Base-by-base conservation (phyloP, 169 alveolate genomes). In the Eimeria praecox region DNA sequence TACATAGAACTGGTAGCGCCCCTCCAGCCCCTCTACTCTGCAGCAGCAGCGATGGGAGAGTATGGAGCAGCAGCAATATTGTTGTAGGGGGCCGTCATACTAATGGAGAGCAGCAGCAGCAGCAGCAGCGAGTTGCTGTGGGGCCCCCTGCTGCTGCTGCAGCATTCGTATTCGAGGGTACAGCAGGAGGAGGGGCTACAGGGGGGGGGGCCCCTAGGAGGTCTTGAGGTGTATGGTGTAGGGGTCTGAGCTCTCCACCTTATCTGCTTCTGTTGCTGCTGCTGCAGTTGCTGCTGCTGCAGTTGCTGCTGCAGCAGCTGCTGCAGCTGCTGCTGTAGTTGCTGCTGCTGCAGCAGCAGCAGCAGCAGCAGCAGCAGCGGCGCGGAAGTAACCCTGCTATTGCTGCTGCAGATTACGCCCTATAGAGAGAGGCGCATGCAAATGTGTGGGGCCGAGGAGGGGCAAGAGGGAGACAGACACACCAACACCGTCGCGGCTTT, bases 151-250 rank as follows among this genome's bases (percentile, higher is more conserved):
- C 88, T 78, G 88, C 88, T 78, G 88, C 88, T 12, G 88, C 66
- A n/a, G 64, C 88, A 30, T 42, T 78, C 52, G 88, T 78, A 20
- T 78, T 78, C n/a, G 88, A 78, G 64, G 88, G 88, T 40, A 46
- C 88, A 42, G 88, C 66, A 30, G 88, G 88, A 42, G 88, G 88
- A 30, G 88, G 88, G 33, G 88, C 88, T 16, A 38, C 88, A 78
- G 88, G 88, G 88, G 88, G 66, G 44, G 88, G 88, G 88, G 88
- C 88, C 54, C 88, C 88, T 38, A 35, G 88, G 88, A 38, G 88
- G 62, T 30, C 88, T 38, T 78, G 88, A 78, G 88, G 56, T 16
- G 10, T 0, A 52, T 52, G 62, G 62, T 12, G 69, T 59, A 3
- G 69, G 40, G 27, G 5, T 30, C 82, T 38, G 49, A 30, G 24